Conservation (phyloP, 2,329 filamentous ascomycete species). For the Hypoxylon sp. region DNA sequence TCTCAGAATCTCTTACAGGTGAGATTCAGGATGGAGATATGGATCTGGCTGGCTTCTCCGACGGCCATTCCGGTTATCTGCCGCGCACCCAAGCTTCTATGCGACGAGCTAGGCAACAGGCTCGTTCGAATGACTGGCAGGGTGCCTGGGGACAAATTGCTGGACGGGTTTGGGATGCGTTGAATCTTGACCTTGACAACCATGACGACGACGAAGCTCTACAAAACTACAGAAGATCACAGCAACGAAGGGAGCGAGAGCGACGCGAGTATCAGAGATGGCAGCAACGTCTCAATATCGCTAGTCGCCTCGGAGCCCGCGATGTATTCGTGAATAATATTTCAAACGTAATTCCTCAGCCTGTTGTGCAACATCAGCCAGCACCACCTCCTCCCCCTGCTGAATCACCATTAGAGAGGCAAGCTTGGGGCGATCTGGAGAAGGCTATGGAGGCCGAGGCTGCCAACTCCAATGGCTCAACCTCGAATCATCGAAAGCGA, state of each 20-base stretch:
- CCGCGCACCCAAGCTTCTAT: constrained; percentile 72
- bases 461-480: constrained; percentile 63
- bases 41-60: constrained; percentile 43
- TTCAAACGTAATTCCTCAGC: constrained; percentile 71
- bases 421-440: constrained; percentile 92
- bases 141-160: constrained; percentile 82
- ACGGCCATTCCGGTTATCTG: constrained; percentile 58
- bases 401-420: constrained; percentile 84
- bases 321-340: constrained; percentile 78
- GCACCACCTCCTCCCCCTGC: constrained; percentile 67
- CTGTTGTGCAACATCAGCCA: constrained; percentile 68
- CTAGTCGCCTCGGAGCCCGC: constrained; percentile 81
- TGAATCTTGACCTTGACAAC: constrained; percentile 85
- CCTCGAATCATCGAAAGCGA: constrained; percentile 76
- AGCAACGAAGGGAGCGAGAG: constrained; percentile 67
- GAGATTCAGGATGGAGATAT: constrained; percentile 56
- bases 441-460: constrained; percentile 83
- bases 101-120: constrained; percentile 70
- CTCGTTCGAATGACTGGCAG: constrained; percentile 88
- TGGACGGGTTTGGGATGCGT: constrained; percentile 73
- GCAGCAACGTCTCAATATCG: constrained; percentile 87
- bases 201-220: constrained; percentile 81
- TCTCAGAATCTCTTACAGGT: constrained; percentile 64
- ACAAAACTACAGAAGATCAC: constrained; percentile 68
- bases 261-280: constrained; percentile 77